Base-by-base conservation (phyloP, 2,329 filamentous ascomycete genomes). In the Basipetospora chlamydospora region DNA sequence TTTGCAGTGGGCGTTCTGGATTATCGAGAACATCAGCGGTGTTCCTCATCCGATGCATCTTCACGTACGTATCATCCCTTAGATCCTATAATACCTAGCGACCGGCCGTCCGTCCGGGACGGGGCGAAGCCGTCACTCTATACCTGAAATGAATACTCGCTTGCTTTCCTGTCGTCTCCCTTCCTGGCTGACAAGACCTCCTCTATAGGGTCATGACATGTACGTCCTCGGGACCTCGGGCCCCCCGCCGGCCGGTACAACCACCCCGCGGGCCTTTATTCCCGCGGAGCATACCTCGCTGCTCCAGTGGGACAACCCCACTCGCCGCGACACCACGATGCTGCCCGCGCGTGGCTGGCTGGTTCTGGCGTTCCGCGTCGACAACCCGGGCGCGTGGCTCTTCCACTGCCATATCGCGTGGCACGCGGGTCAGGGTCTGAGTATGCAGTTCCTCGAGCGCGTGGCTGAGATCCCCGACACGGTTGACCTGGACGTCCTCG, bases 341-440 rank as follows among this genome's bases (percentile, higher is more conserved):
- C 54, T 73, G 3, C 59, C 58, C 1, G 47, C 46, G 1, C 43
- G 45, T 7, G 66, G 66, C 0, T 62, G 63, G 47, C 37, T 68
- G 3, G 60, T 67, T n/a, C 52, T 72, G 36, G 66, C 63, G 2
- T 64, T 67, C 42, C 51, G 64, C 44, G 57, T 59, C 0, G 55
- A 61, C 38, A 72, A 70, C 47, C 62, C 66, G 2, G 68, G 54
- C 56, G 68, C 43, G 43, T 70, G 66, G 66, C 56, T 62, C 4
- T 60, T 70, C 46, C 66, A 71, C 51, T 71, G 67, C 48, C 67
- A 71, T 50, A 65, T 70, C 35, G 63, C 63, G 3, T 75, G 69
- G 69, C 70, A 75, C 47, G 61, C 63, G 2, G 66, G 64, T 1
- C 60, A 60, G 7, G 70, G 70, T 4, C 59, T 74, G 33, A 56